A percentile compares a stretch with the other conserved stretches of the same genome.
Conservation (phyloP, 768 basidiomycete genomes). For the Suillus spraguei region DNA sequence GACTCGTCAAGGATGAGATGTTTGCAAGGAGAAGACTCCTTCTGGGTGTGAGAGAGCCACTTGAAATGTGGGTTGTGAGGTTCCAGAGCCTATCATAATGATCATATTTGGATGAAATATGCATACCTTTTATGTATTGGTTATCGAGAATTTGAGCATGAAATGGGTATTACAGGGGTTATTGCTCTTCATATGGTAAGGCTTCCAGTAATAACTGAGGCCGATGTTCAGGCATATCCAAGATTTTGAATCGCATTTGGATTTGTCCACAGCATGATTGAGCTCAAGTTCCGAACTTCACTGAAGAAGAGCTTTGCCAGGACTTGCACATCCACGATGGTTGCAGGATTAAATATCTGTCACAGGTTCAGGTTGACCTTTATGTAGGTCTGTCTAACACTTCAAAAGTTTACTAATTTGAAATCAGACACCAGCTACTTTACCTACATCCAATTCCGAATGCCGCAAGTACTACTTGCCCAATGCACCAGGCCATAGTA, state of each 20-base stretch:
- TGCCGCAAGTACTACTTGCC: neutral
- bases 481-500: neutral
- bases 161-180: neutral
- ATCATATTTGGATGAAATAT: neutral
- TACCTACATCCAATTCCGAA: neutral
- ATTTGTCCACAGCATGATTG: neutral
- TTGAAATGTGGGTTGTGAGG: conserved; percentile 9
- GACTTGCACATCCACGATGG: neutral
- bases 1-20: conserved; percentile 3
- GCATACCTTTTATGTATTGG: neutral
- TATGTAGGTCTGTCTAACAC: neutral
- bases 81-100: neutral
- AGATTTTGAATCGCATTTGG: neutral
- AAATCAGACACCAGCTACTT: neutral
- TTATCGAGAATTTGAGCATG: neutral
- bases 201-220: neutral
- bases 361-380: neutral
- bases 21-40: conserved; percentile 9
- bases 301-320: neutral
- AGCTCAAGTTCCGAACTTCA: neutral
- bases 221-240: neutral
- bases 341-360: neutral
- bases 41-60: neutral
- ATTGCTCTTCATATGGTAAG: neutral
- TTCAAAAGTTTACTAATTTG: neutral